These are phyloP conservation scores for Alloteropsis angusta DNA, from an alignment of 202 grass and related monocot genomes.

Conservation along the genomic window DNA sequence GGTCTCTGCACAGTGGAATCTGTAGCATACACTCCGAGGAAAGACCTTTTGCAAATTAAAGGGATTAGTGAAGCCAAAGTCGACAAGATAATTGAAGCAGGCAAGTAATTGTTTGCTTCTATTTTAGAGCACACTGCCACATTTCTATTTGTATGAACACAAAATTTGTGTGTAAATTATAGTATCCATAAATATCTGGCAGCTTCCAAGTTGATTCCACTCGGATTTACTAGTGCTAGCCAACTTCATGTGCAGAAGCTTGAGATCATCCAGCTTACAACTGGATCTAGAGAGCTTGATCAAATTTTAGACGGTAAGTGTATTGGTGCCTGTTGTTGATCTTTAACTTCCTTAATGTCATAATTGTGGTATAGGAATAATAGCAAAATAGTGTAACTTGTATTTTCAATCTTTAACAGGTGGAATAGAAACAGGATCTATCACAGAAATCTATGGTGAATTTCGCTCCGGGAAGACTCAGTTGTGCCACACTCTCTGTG, in stretches of 20 bases:
- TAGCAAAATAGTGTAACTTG: background rate
- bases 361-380: background rate
- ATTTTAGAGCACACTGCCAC: background rate
- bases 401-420: slow-evolving; percentile 29
- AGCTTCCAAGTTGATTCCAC: slow-evolving; percentile 86
- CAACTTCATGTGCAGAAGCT: slow-evolving; percentile 85
- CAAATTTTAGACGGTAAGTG: slow-evolving; percentile 78
- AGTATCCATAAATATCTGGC: slow-evolving; percentile 22
- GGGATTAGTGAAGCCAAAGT: slow-evolving; percentile 94
- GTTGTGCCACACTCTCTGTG: slow-evolving; percentile 82
- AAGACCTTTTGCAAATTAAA: slow-evolving; percentile 97
- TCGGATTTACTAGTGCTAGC: slow-evolving; percentile 86
- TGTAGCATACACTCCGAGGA: slow-evolving; percentile 74
- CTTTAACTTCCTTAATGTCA: background rate
- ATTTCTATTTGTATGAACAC: background rate
- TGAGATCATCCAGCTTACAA: slow-evolving; percentile 91
- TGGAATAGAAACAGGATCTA: slow-evolving; percentile 91
- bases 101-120: slow-evolving; percentile 23
- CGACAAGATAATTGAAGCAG: slow-evolving; percentile 96
- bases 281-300: slow-evolving; percentile 91
- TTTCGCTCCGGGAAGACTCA: slow-evolving; percentile 88
- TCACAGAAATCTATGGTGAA: slow-evolving; percentile 94
- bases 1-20: slow-evolving; percentile 90
- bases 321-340: background rate
- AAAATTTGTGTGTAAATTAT: background rate